Conservation (phyloP, 257 asterid species). For the Scutellaria barbata region DNA sequence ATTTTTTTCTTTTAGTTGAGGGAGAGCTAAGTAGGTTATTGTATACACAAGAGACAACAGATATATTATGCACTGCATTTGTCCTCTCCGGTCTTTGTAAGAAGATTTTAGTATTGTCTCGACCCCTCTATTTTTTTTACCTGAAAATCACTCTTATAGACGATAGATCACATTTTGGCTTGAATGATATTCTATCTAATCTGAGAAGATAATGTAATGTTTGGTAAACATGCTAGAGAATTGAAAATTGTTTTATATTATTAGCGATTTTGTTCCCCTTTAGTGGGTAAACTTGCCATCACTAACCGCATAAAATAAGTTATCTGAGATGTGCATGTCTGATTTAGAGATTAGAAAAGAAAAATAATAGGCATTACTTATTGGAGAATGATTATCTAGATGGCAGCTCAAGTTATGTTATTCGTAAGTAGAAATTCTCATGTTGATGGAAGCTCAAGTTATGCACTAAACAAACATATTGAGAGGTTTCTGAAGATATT, state of each 20-base stretch:
- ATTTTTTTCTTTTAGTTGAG: background rate
- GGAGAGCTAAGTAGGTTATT: conserved; percentile 6
- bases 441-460: background rate
- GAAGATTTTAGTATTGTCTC: background rate
- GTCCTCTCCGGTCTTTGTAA: background rate
- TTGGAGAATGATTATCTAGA: conserved; percentile 1
- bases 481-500: background rate
- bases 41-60: background rate
- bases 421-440: background rate
- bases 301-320: background rate
- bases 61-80: background rate
- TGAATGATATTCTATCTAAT: background rate
- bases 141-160: background rate
- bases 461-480: background rate
- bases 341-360: background rate
- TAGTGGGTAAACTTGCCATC: conserved; percentile 1
- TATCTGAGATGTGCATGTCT: background rate
- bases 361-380: background rate
- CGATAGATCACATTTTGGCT: background rate
- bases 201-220: conserved; percentile 8
- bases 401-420: conserved; percentile 4
- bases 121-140: background rate
- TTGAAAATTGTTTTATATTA: conserved; percentile 4
- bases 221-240: background rate
- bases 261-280: conserved; percentile 5